Base-by-base conservation (phyloP, 2,329 filamentous ascomycete genomes). In the Thermothelomyces thermophilus region DNA sequence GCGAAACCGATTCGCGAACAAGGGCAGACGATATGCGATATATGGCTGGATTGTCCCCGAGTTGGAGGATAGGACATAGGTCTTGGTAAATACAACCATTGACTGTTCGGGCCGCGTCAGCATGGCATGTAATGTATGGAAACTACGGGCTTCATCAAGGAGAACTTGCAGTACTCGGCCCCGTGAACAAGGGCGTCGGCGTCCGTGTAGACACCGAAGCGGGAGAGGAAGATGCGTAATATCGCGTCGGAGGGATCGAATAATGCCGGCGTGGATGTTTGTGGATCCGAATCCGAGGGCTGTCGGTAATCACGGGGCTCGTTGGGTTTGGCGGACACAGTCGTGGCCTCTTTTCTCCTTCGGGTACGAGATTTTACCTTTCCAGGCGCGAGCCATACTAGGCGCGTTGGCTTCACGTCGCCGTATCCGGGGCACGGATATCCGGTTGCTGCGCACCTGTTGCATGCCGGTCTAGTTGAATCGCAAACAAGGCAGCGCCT, bases 401-500 rank as follows among this genome's bases (percentile, higher is more conserved):
- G 14, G 2, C 42, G 36, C 3, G 28, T 46, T 17, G 48, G 48
- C 10, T 51, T 51, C 13, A 41, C 42, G 9, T 41, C 13, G 42
- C 48, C 30, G 22, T 51, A 51, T 13, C 48, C 48, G 1, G 48
- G 48, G 9, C 48, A 51, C n/a, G 8, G 4, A n/a, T 9, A 26
- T 6, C 48, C 48, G 6, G 36, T 16, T 16, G 42, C 31, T 3
- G 42, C 13, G 16, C 48, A 51, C 16, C 48, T 41, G 11, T 22
- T 42, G 37, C 48, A 51, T 2, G 37, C 24, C 3, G 48, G 48
- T 20, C 30, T 14, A 1, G 36, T 41, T 8, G 42, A 46, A 24
- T 51, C 48, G n/a, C 48, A 51, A 11, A 51, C 48, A 6, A 51
- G 17, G 20, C 31, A 51, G 2, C 48, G 42, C 10, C 42, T 42